Conservation (phyloP, 768 basidiomycete species). For the Phlegmacium glaucopus region DNA sequence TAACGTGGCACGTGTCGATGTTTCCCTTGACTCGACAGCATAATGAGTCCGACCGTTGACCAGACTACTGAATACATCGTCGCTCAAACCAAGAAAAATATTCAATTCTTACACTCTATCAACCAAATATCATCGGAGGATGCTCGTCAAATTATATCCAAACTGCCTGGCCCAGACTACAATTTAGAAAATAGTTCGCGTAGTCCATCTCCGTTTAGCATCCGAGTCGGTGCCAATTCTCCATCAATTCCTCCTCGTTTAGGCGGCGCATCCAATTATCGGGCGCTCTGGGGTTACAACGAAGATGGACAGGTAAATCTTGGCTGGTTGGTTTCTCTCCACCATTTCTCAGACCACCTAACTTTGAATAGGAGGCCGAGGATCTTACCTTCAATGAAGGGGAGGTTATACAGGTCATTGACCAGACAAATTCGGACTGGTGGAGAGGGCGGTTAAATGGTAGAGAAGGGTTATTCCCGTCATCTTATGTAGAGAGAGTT, state of each 20-base stretch:
- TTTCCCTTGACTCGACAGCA: too few relatives aligned
- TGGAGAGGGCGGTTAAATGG: constrained; percentile 73
- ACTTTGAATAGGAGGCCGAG: constrained; percentile 50
- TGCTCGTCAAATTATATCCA: constrained; percentile 41
- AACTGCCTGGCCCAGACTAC: constrained; percentile 25
- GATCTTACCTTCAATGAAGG: constrained; percentile 75
- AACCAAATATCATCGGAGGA: constrained; percentile 44
- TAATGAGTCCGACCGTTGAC: too few relatives aligned
- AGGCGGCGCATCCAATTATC: constrained; percentile 36
- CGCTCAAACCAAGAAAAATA: constrained; percentile 50
- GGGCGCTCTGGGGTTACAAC: constrained; percentile 67
- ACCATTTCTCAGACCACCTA: neutral
- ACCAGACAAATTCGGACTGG: constrained; percentile 80
- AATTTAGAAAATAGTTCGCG: neutral
- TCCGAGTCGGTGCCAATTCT: constrained; percentile 5
- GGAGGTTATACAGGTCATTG: constrained; percentile 69
- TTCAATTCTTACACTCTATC: constrained; percentile 52
- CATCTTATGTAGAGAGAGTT: constrained; percentile 64
- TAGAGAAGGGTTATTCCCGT: constrained; percentile 70
- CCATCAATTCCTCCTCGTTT: constrained; percentile 12
- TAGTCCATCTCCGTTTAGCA: neutral
- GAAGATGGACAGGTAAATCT: constrained; percentile 40
- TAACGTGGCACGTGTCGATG: too few relatives aligned
- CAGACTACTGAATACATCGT: constrained; percentile 48
- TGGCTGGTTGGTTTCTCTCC: neutral